Percentiles rank a stretch among this genome's conserved stretches.
Conservation (phyloP, 108 stramenopile species). For the Stephanodiscus minutulus region DNA sequence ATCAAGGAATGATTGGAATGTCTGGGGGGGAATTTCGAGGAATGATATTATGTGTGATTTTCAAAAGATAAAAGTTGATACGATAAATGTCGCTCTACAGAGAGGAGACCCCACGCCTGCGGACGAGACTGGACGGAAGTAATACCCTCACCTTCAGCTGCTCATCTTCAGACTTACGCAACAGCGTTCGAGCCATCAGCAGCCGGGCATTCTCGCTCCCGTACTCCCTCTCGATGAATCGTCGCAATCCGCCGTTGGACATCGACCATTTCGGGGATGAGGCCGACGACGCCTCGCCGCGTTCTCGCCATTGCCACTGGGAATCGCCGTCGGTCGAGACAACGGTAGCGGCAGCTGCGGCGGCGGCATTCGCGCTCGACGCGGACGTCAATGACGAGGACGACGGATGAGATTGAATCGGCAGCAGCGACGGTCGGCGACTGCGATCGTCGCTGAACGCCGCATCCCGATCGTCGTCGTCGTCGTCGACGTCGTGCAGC, state of each 20-base stretch:
- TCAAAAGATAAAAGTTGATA: not conserved
- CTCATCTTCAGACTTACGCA: conserved; percentile 33
- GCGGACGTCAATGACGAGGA: not conserved
- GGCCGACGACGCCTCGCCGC: not conserved
- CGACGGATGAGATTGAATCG: not conserved
- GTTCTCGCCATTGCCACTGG: not conserved
- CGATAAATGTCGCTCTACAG: no score
- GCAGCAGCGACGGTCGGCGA: not conserved
- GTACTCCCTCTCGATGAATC: conserved; percentile 61
- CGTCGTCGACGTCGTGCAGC: conserved; percentile 8
- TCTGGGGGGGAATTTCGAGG: conserved; percentile 13
- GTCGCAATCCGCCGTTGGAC: conserved; percentile 14
- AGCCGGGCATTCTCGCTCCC: conserved; percentile 36
- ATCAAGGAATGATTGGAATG: conserved; percentile 52
- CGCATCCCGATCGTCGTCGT: no score
- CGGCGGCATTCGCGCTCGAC: not conserved
- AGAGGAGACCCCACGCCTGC: not conserved
- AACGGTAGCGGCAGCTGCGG: not conserved
- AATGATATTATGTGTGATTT: not conserved
- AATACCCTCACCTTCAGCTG: conserved; percentile 40
- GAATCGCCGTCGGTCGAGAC: not conserved
- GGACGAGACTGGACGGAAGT: not conserved
- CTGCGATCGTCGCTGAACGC: not conserved
- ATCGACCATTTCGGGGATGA: conserved; percentile 12
- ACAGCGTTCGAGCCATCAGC: conserved; percentile 31